Evolutionary conservation across 768 basidiomycete genomes (phyloP).

Genomic region (Agaricus subrufescens): DNA sequence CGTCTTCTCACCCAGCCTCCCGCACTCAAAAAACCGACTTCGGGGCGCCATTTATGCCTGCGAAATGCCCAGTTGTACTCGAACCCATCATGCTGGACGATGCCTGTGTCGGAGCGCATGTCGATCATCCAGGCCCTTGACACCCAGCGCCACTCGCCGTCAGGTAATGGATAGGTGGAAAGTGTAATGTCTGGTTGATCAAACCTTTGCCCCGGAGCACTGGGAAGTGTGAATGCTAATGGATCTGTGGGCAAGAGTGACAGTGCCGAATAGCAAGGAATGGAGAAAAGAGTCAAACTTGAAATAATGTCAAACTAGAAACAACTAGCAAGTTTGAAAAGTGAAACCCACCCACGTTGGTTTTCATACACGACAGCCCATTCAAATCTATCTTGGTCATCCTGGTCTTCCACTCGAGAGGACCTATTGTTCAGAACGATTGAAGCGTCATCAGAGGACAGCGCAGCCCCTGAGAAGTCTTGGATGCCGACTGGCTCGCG

Average conservation of each 20-base stretch:
- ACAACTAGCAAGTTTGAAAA: not conserved
- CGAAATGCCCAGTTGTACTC: constrained; percentile 84
- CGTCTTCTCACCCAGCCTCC: constrained; percentile 76
- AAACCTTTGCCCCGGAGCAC: constrained; percentile 30
- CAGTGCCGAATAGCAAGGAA: constrained; percentile 64
- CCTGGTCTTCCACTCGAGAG: constrained; percentile 16
- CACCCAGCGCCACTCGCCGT: constrained; percentile 80
- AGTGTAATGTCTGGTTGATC: constrained; percentile 55
- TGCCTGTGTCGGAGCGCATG: constrained; percentile 72
- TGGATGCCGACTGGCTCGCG: constrained; percentile 3
- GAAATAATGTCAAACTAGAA: not conserved
- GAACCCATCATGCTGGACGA: constrained; percentile 79
- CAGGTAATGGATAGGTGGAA: constrained; percentile 65
- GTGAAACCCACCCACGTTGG: constrained; percentile 62
- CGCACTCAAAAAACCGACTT: constrained; percentile 52
- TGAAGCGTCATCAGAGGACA: constrained; percentile 12
- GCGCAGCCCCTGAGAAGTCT: not conserved
- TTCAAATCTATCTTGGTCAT: constrained; percentile 51
- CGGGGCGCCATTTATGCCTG: constrained; percentile 57
- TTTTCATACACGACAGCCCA: constrained; percentile 84
- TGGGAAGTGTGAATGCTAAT: constrained; percentile 64
- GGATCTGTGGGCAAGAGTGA: constrained; percentile 73
- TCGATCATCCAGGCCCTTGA: constrained; percentile 83
- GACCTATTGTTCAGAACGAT: constrained; percentile 29
- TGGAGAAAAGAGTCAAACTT: constrained; percentile 66